Percentiles rank a stretch among this genome's conserved stretches.
phyloP scores from a whole-genome alignment of 2,329 filamentous ascomycete species.

The Nothomitra cinnamomea region DNA sequence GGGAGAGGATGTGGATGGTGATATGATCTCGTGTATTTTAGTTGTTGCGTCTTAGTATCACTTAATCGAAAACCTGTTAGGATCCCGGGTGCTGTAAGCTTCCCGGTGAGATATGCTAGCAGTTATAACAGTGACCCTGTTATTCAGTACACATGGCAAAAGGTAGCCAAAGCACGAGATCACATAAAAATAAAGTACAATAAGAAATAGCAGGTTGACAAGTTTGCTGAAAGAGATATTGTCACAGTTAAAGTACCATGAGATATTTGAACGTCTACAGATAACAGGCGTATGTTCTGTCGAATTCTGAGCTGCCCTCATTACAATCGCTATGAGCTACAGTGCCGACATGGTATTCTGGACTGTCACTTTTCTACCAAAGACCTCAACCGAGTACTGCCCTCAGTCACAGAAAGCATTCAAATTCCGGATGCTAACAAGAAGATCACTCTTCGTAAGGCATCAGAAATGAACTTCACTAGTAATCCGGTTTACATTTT shows the following conservation, averaged over 20 bases:
- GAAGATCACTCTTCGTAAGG: neutral
- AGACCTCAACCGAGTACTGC: neutral
- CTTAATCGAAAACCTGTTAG: too few species aligned
- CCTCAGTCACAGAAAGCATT: neutral
- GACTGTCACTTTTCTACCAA: neutral
- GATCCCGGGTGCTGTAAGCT: too few species aligned
- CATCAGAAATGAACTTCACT: neutral
- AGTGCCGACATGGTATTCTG: neutral
- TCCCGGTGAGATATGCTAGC: too few species aligned
- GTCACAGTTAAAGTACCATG: neutral
- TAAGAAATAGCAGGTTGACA: neutral
- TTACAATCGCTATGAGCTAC: neutral
- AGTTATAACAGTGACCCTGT: too few species aligned
- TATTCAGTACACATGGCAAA: too few species aligned
- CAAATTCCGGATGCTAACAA: neutral
- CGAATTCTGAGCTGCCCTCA: neutral
- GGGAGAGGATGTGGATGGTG: too few species aligned
- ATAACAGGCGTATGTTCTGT: neutral
- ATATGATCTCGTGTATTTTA: too few species aligned
- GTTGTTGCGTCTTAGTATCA: too few species aligned
- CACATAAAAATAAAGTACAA: too few species aligned
- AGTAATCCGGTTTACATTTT: neutral
- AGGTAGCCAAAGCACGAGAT: too few species aligned
- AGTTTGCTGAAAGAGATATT: neutral
- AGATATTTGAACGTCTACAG: neutral